Percentiles rank a stretch among this genome's conserved stretches.
Evolutionary conservation across 805 yeast species (phyloP).

Genomic region (Metschnikowia matae): DNA sequence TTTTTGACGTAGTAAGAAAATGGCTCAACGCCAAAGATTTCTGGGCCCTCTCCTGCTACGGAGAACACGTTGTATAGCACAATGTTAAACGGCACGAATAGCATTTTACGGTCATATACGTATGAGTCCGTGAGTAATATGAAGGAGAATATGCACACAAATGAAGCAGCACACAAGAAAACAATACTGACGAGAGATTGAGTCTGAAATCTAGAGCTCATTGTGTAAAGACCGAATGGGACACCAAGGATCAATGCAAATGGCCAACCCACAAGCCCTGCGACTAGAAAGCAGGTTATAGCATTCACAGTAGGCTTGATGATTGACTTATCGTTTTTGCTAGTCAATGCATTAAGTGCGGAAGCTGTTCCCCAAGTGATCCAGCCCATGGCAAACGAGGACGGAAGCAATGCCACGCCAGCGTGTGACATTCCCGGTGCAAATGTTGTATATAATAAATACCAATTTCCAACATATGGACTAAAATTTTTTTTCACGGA

Average conservation of each 20-base stretch:
- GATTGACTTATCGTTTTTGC: conserved; percentile 3
- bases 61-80: conserved; percentile 77
- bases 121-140: conserved; percentile 51
- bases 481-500: conserved; percentile 37
- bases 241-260: conserved; percentile 62
- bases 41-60: conserved; percentile 72
- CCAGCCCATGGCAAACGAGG: conserved; percentile 61
- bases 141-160: conserved; percentile 19
- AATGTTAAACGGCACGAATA: conserved; percentile 77
- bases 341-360: conserved; percentile 24
- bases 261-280: conserved; percentile 90
- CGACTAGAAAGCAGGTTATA: conserved; percentile 46
- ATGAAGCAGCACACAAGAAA: conserved; percentile 4
- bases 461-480: conserved; percentile 49
- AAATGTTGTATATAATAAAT: conserved; percentile 54
- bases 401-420: conserved; percentile 79
- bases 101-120: conserved; percentile 51
- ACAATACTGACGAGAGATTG: conserved; percentile 12
- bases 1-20: conserved; percentile 66
- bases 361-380: conserved; percentile 42
- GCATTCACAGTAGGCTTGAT: conserved; percentile 12
- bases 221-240: conserved; percentile 50
- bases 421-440: conserved; percentile 89
- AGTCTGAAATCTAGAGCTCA: conserved; percentile 13
- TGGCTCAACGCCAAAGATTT: conserved; percentile 86